phyloP scores from a whole-genome alignment of 345 rosid genomes.

The Eucalyptus regnans region DNA sequence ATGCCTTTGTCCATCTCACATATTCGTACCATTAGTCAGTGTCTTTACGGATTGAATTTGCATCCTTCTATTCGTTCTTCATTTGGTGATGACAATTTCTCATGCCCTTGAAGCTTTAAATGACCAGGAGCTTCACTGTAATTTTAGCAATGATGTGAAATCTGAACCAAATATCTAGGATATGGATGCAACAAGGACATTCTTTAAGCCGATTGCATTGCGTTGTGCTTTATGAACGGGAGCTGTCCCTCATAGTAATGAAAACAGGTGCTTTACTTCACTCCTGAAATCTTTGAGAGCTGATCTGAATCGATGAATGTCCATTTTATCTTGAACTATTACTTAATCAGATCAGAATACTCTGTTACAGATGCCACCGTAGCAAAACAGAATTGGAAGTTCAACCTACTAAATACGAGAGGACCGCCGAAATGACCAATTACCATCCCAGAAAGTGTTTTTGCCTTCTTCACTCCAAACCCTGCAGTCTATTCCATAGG shows the following conservation, averaged over 20 bases:
- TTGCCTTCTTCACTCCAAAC: background rate
- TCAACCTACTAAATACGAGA: too few relatives aligned
- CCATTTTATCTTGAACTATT: too few relatives aligned
- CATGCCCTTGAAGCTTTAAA: background rate
- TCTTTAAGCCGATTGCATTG: background rate
- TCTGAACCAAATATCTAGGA: background rate
- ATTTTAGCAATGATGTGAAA: background rate
- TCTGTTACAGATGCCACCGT: too few relatives aligned
- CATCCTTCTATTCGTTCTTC: background rate
- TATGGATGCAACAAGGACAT: background rate
- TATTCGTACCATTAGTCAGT: background rate
- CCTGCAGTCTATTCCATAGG: background rate
- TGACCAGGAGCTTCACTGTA: background rate
- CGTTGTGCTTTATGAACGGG: background rate
- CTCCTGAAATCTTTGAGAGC: too few relatives aligned
- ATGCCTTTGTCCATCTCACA: background rate
- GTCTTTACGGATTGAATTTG: too few relatives aligned
- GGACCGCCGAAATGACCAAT: too few relatives aligned
- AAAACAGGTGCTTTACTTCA: background rate
- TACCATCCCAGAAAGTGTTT: too few relatives aligned
- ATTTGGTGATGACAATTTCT: background rate
- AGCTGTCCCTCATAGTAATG: background rate
- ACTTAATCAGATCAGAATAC: too few relatives aligned
- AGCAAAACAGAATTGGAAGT: too few relatives aligned
- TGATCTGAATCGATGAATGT: too few relatives aligned